phyloP scores from a whole-genome alignment of 192 early-diverging fungal genomes.

The Coemansia sp. region DNA sequence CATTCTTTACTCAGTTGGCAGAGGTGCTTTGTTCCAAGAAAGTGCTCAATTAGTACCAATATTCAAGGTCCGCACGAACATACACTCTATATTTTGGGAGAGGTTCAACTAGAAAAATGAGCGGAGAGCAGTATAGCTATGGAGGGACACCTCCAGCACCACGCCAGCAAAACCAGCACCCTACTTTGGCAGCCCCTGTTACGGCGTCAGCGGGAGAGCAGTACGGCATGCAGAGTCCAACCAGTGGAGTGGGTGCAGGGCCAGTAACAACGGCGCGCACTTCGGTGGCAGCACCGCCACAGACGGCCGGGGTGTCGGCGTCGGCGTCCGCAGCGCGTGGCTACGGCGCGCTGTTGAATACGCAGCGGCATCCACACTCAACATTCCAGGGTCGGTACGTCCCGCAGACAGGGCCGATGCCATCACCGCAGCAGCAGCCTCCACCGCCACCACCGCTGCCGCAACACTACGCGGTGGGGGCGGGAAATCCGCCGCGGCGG shows the following conservation, averaged over 20 bases:
- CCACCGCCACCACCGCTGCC: constrained; percentile 13
- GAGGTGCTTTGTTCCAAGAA: not conserved
- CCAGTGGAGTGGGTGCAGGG: no score
- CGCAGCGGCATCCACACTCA: constrained; percentile 24
- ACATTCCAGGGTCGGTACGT: constrained; percentile 15
- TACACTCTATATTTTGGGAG: not conserved
- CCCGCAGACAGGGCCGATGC: constrained; percentile 2
- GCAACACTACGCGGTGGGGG: constrained; percentile 11
- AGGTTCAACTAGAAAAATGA: constrained; percentile 12
- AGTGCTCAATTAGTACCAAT: not conserved
- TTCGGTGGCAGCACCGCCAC: constrained; percentile 11
- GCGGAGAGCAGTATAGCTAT: constrained; percentile 28
- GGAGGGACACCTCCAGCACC: constrained; percentile 21
- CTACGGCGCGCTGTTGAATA: constrained; percentile 31
- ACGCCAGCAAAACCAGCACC: constrained; percentile 6
- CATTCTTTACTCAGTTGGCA: not conserved
- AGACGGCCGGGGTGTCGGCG: constrained; percentile 13
- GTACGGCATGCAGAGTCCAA: constrained; percentile 5
- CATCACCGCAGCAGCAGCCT: constrained; percentile 6
- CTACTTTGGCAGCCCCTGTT: no score
- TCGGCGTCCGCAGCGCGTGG: constrained; percentile 22
- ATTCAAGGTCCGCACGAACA: not conserved
- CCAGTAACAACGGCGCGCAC: not conserved
- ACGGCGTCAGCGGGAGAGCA: constrained; percentile 16
- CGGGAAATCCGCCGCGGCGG: constrained; percentile 22